A percentile compares a stretch with the other conserved stretches of the same genome.
Conservation (phyloP, 106 monocot genomes). For the Dactylorhiza incarnata region DNA sequence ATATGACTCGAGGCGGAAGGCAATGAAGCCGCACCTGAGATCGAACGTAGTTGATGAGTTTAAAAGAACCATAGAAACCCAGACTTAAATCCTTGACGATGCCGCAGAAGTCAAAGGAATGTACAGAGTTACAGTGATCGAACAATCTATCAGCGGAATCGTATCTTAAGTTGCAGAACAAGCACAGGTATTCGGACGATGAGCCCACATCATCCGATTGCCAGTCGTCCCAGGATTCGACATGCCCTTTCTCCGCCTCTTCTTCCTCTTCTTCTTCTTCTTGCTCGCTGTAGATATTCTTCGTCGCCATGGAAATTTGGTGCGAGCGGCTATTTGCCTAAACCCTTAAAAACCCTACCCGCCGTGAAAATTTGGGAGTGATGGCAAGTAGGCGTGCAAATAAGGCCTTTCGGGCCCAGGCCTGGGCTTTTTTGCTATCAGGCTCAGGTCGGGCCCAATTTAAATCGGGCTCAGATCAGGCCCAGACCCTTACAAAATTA, state of each 20-base stretch:
- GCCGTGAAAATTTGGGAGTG: no score
- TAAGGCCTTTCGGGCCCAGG: no score
- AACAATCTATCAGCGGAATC: slow-evolving; percentile 33
- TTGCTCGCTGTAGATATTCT: not conserved
- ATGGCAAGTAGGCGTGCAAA: no score
- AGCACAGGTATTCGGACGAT: slow-evolving; percentile 34
- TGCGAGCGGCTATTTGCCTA: not conserved
- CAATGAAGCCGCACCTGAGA: slow-evolving; percentile 40
- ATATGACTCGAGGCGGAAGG: not conserved
- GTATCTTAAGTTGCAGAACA: slow-evolving; percentile 65
- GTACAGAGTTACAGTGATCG: slow-evolving; percentile 52
- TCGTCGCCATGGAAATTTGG: slow-evolving; percentile 3
- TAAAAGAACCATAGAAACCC: slow-evolving; percentile 85
- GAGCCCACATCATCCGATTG: slow-evolving; percentile 33
- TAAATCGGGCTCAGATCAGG: no score
- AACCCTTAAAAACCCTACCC: slow-evolving; percentile 2
- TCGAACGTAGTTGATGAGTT: slow-evolving; percentile 88
- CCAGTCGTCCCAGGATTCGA: slow-evolving; percentile 64
- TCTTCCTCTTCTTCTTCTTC: slow-evolving; percentile 31
- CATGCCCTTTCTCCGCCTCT: slow-evolving; percentile 23
- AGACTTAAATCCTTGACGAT: slow-evolving; percentile 37
- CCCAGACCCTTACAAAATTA: no score
- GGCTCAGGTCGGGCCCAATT: no score
- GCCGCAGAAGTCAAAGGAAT: slow-evolving; percentile 61
- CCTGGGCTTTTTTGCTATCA: no score